Percentiles rank a stretch among this genome's conserved stretches.
phyloP scores from a whole-genome alignment of 2,329 filamentous ascomycete species.

The Exophiala bonariae region DNA sequence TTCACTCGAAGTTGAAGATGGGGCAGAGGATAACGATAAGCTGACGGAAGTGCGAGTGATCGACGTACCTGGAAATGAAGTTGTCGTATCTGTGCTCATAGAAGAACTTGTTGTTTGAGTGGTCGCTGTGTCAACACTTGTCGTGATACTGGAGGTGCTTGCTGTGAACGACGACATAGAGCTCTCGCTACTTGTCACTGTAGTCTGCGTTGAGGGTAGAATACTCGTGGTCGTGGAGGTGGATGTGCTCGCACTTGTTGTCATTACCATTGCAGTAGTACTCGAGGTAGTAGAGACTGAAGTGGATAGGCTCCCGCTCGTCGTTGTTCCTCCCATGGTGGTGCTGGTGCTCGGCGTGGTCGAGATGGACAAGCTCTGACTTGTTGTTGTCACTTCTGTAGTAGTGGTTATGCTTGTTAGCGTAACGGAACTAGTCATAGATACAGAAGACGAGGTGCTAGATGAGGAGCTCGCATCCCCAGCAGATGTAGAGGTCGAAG shows the following conservation, averaged over 20 bases:
- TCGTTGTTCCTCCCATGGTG: slow-evolving; percentile 1
- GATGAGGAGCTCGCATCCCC: no score
- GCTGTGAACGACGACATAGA: no score
- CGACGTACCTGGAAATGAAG: background rate
- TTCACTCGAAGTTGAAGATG: no score
- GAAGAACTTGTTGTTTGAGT: background rate
- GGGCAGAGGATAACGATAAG: background rate
- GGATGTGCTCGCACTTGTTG: slow-evolving; percentile 8
- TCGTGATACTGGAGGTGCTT: no score
- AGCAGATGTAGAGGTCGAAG: slow-evolving; percentile 4
- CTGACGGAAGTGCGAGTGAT: background rate
- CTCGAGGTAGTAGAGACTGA: slow-evolving; percentile 5
- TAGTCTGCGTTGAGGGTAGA: no score
- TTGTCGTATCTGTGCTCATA: background rate
- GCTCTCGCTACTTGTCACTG: no score
- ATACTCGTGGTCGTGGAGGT: no score
- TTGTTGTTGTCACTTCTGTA: no score
- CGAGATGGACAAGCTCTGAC: slow-evolving; percentile 1
- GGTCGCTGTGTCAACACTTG: background rate
- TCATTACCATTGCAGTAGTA: slow-evolving; percentile 8
- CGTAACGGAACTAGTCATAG: no score
- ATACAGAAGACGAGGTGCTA: no score
- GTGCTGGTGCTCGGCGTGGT: slow-evolving; percentile 6
- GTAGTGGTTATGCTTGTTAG: no score
- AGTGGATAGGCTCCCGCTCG: slow-evolving; percentile 11